phyloP scores from a whole-genome alignment of 2,329 filamentous ascomycete species.

The Talaromyces sp. region DNA sequence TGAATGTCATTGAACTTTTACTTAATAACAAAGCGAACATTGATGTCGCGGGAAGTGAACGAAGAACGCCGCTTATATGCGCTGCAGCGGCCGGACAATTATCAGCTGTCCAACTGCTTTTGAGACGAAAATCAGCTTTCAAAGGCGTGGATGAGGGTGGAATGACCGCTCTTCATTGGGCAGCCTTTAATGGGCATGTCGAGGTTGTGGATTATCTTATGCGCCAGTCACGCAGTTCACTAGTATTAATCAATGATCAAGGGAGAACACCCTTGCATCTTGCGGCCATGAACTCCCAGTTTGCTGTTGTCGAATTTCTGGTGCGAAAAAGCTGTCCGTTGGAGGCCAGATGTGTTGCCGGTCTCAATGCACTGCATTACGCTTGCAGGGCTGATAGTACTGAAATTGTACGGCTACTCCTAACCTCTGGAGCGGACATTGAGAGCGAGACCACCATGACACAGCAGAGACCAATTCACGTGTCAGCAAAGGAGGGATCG shows the following conservation, averaged over 20 bases:
- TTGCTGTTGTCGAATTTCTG: conserved; percentile 39
- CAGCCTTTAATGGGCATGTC: conserved; percentile 39
- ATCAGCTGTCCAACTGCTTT: conserved; percentile 30
- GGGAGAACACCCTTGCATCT: conserved; percentile 40
- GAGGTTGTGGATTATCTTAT: conserved; percentile 35
- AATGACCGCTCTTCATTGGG: conserved; percentile 43
- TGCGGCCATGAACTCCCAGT: conserved; percentile 36
- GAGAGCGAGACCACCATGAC: conserved; percentile 33
- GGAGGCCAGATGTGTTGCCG: conserved; percentile 32
- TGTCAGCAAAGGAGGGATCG: conserved; percentile 33
- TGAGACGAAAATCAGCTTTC: conserved; percentile 34
- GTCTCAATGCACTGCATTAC: conserved; percentile 39
- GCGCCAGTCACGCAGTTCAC: conserved; percentile 30
- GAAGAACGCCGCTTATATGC: conserved; percentile 36
- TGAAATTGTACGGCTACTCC: conserved; percentile 34
- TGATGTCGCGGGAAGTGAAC: conserved; percentile 32
- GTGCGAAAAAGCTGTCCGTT: conserved; percentile 34
- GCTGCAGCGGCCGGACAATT: conserved; percentile 35
- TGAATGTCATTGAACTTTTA: conserved; percentile 31
- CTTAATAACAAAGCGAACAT: conserved; percentile 35
- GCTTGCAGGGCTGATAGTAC: conserved; percentile 34
- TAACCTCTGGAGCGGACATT: conserved; percentile 35
- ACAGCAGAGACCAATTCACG: conserved; percentile 36
- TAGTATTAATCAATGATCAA: conserved; percentile 30
- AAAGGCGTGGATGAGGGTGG: conserved; percentile 32